Base-by-base conservation (phyloP, 345 rosid genomes). In the Populus simonii region DNA sequence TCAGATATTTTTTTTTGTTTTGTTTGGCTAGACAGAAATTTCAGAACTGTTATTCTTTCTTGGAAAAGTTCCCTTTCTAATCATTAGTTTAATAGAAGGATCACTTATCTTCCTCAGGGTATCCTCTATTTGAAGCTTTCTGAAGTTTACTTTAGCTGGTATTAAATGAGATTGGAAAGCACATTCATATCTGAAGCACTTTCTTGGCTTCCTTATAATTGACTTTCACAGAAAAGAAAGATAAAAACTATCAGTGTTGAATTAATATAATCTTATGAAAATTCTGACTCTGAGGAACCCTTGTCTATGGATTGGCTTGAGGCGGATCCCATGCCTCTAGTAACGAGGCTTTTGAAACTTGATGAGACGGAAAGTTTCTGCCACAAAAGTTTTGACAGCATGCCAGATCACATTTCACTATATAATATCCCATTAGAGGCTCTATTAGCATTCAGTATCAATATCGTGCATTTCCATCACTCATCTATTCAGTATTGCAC, bases 401-500 rank as follows among this genome's bases (percentile, higher is more conserved):
- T 53, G 59, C 59, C 23, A 20, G 59, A 53, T 53, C 18, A 10
- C 59, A 53, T 7, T 53, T 53, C 23, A 53, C 59, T 7, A 20
- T 53, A 53, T 53, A 53, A 53, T 53, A 18, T 17, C 22, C n/a
- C 59, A 7, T 53, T 53, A 53, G 59, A 53, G 59, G 22, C 22
- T 53, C n/a, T 20, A 20, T 53, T 53, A 20, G 23, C 59, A 53
- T 18, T 53, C 8, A 22, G 59, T 18, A 53, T 20, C 10, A 53
- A 20, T 20, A 53, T 18, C 22, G 20, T 53, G 8, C 59, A 53
- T 20, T 6, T 53, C 23, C 3, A 5, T 67, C 75, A 83, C 33
- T 57, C 8, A 2, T 66, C 49, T 82, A 65, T 74, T 71, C 36
- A 75, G 66, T 41, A 25, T 74, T 16, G 66, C 74, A 23, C 79